phyloP scores from a whole-genome alignment of 345 rosid genomes.

The Triadica sebifera region DNA sequence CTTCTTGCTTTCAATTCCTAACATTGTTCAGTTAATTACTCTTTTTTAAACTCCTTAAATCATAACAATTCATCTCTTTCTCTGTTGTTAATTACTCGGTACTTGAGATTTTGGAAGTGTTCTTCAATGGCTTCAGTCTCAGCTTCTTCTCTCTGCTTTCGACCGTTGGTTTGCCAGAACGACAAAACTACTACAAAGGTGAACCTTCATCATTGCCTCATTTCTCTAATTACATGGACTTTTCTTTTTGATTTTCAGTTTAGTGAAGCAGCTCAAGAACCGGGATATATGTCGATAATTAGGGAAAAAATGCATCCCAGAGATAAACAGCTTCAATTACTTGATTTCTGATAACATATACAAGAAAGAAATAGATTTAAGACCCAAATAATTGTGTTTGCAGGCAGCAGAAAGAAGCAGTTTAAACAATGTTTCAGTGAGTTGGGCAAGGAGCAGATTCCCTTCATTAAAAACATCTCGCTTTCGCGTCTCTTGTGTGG shows the following conservation, averaged over 20 bases:
- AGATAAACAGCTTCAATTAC: too few species aligned
- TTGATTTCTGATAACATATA: too few species aligned
- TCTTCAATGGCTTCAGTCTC: conserved; percentile 19
- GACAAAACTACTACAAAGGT: conserved; percentile 8
- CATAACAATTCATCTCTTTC: background rate
- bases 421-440: conserved; percentile 15
- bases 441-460: conserved; percentile 33
- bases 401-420: too few species aligned
- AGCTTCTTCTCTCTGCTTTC: conserved; percentile 12
- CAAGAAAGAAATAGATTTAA: too few species aligned
- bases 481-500: conserved; percentile 21
- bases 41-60: too few species aligned
- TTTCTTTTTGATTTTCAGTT: background rate
- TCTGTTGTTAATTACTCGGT: background rate
- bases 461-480: conserved; percentile 22
- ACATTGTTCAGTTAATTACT: background rate
- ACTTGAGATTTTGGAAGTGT: background rate
- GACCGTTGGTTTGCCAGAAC: background rate
- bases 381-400: background rate
- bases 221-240: background rate
- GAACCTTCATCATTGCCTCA: background rate
- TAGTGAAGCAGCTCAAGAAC: too few species aligned
- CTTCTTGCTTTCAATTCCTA: background rate
- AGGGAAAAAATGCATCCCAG: too few species aligned
- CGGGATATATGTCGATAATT: too few species aligned